These are phyloP conservation scores for Patellifolia procumbens DNA, from an alignment of 179 eudicot species.

Conservation along the genomic window DNA sequence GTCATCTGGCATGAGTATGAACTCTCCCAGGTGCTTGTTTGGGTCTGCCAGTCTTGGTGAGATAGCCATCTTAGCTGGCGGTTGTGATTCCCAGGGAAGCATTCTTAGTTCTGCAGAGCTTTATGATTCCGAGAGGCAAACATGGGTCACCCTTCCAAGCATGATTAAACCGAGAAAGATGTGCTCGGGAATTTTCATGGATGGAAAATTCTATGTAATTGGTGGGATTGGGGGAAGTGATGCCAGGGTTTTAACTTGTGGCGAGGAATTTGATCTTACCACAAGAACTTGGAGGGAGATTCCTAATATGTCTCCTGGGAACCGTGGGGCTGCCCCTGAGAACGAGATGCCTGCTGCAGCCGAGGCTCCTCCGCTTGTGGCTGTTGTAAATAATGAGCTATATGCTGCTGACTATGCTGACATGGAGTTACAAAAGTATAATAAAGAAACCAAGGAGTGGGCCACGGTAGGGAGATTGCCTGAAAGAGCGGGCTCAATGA, in stretches of 20 bases:
- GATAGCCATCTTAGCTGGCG: slow-evolving; percentile 82
- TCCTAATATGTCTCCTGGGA: slow-evolving; percentile 69
- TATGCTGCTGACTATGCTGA: slow-evolving; percentile 85
- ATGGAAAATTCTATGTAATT: slow-evolving; percentile 76
- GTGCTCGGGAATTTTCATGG: slow-evolving; percentile 90
- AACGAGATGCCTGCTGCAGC: slow-evolving; percentile 51
- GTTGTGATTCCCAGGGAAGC: slow-evolving; percentile 60
- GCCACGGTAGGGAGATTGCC: slow-evolving; percentile 68
- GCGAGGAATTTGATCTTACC: slow-evolving; percentile 72
- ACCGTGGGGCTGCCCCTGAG: slow-evolving; percentile 41
- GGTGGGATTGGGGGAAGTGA: slow-evolving; percentile 72
- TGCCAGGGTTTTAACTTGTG: slow-evolving; percentile 56
- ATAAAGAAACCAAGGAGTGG: slow-evolving; percentile 54
- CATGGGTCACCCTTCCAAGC: slow-evolving; percentile 61
- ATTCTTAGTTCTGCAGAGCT: slow-evolving; percentile 69
- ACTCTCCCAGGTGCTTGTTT: slow-evolving; percentile 74
- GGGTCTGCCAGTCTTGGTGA: slow-evolving; percentile 87
- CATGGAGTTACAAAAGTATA: slow-evolving; percentile 67
- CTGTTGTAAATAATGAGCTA: slow-evolving; percentile 79
- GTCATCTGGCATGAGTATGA: slow-evolving; percentile 72
- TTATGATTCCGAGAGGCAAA: slow-evolving; percentile 69
- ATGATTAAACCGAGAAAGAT: slow-evolving; percentile 76
- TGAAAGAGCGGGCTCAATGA: slow-evolving; percentile 76
- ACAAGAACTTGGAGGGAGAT: slow-evolving; percentile 65
- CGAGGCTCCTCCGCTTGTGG: slow-evolving; percentile 85